phyloP scores from a whole-genome alignment of 306 rosid genomes.

The Gleditsia sinensis region DNA sequence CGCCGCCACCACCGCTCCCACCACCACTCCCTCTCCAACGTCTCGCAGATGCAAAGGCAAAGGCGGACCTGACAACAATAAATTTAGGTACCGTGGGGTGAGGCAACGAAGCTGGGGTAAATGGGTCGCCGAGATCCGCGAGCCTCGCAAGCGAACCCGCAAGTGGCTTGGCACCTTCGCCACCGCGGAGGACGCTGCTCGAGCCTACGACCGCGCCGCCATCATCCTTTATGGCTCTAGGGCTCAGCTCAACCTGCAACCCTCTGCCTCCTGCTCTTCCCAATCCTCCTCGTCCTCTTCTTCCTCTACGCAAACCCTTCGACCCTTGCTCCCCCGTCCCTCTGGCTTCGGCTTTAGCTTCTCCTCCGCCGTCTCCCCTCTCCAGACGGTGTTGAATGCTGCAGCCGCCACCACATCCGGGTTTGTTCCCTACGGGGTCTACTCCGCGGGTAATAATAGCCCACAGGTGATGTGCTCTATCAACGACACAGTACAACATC shows the following conservation, averaged over 20 bases:
- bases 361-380: too few relatives aligned
- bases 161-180: constrained; percentile 97
- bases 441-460: not conserved
- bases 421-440: constrained; percentile 39
- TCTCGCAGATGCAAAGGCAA: constrained; percentile 53
- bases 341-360: too few relatives aligned
- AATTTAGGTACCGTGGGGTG: constrained; percentile 89
- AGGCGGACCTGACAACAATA: constrained; percentile 96
- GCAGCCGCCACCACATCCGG: constrained; percentile 37
- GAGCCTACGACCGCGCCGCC: constrained; percentile 96
- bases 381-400: too few relatives aligned
- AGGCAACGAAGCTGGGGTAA: constrained; percentile 97
- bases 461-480: constrained; percentile 31
- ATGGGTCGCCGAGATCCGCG: constrained; percentile 99
- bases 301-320: constrained; percentile 73
- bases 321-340: constrained; percentile 53
- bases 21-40: too few relatives aligned
- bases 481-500: not conserved
- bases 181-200: constrained; percentile 94
- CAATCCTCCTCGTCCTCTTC: not conserved
- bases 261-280: constrained; percentile 45
- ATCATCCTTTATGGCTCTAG: constrained; percentile 78
- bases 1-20: constrained; percentile 42
- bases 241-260: constrained; percentile 86
- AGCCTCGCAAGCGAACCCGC: constrained; percentile 84